Evolutionary conservation across 768 basidiomycete species (phyloP).

Genomic region (Lactifluus rugatus): DNA sequence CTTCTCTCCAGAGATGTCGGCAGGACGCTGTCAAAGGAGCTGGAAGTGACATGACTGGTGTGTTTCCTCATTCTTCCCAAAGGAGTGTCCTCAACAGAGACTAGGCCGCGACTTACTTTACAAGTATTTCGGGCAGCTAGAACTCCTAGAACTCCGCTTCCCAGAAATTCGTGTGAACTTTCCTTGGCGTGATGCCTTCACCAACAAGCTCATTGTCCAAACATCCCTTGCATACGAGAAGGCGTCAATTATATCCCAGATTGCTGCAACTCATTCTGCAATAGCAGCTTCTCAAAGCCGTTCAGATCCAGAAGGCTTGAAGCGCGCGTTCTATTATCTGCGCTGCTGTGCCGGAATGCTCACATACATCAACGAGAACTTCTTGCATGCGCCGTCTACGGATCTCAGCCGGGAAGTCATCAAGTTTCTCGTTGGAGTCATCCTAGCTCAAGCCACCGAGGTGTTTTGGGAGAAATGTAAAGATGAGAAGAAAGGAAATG

Average conservation of each 20-base stretch:
- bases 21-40: conserved; percentile 96
- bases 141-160: conserved; percentile 93
- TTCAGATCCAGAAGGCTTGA: conserved; percentile 37
- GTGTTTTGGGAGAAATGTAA: conserved; percentile 92
- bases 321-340: conserved; percentile 76
- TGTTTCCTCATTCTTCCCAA: conserved; percentile 21
- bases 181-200: conserved; percentile 96
- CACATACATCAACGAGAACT: conserved; percentile 99
- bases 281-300: conserved; percentile 81
- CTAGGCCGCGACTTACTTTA: conserved; percentile 86
- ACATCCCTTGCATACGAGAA: conserved; percentile 98
- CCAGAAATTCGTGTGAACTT: conserved; percentile 94
- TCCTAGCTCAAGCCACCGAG: conserved; percentile 90
- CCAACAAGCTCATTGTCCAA: conserved; percentile 84
- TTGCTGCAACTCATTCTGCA: conserved; percentile 87
- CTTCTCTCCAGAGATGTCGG: conserved; percentile 77
- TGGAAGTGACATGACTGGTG: conserved; percentile 91
- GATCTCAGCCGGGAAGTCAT: conserved; percentile 91
- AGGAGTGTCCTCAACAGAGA: not conserved
- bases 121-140: conserved; percentile 99
- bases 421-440: conserved; percentile 82
- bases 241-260: conserved; percentile 94
- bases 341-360: conserved; percentile 90
- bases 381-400: conserved; percentile 92
- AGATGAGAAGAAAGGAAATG: conserved; percentile 81